Percentiles rank a stretch among this genome's conserved stretches.
These are phyloP conservation scores for Apiotrichum gamsii DNA, from an alignment of 1,284 basidiomycete species.

Conservation along the genomic window DNA sequence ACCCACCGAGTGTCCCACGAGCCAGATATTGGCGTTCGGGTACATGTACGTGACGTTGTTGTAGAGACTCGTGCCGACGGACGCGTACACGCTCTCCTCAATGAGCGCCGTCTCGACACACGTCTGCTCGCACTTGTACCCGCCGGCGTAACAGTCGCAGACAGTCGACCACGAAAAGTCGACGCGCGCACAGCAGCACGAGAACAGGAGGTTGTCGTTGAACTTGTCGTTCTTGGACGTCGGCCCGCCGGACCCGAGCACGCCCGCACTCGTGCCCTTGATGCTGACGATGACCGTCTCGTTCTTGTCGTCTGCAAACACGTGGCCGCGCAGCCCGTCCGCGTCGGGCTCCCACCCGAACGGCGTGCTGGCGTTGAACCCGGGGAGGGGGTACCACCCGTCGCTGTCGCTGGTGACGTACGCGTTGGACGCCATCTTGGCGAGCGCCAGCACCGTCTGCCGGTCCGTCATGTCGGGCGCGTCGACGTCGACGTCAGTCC, in stretches of 20 bases:
- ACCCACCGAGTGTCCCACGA: constrained; percentile 71
- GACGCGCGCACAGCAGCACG: constrained; percentile 92
- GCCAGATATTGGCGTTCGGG: constrained; percentile 86
- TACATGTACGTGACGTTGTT: constrained; percentile 92
- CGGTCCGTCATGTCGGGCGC: constrained; percentile 63
- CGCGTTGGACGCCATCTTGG: constrained; percentile 92
- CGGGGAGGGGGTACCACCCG: constrained; percentile 70
- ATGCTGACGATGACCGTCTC: constrained; percentile 80
- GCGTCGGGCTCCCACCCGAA: constrained; percentile 87
- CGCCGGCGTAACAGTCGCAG: constrained; percentile 80
- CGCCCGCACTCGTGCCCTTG: constrained; percentile 83
- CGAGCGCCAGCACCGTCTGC: constrained; percentile 70
- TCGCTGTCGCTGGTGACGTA: constrained; percentile 60
- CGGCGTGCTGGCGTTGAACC: constrained; percentile 64
- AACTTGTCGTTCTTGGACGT: constrained; percentile 86
- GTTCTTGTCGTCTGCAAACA: constrained; percentile 80
- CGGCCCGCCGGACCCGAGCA: constrained; percentile 74
- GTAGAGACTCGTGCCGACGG: constrained; percentile 75
- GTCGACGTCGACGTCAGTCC: constrained; percentile 51
- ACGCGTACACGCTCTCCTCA: constrained; percentile 73
- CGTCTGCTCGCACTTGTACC: constrained; percentile 72
- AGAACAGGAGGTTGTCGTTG: constrained; percentile 96
- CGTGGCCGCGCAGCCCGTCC: constrained; percentile 84
- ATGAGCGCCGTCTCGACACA: constrained; percentile 75
- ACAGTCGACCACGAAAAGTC: constrained; percentile 94